Percentiles rank a stretch among this genome's conserved stretches.
Evolutionary conservation across 129 eudicot species (phyloP).

Genomic region (Pittosporum tobira): DNA sequence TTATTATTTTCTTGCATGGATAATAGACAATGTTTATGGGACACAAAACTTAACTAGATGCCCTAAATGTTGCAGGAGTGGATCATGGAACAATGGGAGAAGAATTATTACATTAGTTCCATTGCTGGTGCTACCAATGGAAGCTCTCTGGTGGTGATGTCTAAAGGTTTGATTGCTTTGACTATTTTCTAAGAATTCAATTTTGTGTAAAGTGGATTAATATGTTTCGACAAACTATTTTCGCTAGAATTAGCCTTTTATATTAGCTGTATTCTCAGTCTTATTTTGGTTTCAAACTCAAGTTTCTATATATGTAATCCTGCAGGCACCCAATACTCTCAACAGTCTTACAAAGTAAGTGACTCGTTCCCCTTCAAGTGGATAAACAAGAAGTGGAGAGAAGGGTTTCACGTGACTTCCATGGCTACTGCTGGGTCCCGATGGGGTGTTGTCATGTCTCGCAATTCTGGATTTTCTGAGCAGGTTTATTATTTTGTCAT

Average conservation of each 20-base stretch:
- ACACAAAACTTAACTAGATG: background rate
- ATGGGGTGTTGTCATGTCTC: conserved; percentile 90
- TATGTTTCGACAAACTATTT: too few relatives aligned
- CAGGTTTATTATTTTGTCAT: conserved; percentile 52
- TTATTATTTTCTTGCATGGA: background rate
- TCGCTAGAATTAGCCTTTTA: too few relatives aligned
- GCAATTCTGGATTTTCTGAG: conserved; percentile 70
- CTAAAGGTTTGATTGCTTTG: conserved; percentile 49
- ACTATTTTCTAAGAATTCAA: background rate
- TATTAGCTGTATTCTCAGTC: too few relatives aligned
- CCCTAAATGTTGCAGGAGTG: conserved; percentile 45
- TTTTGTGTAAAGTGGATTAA: too few relatives aligned
- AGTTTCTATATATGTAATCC: too few relatives aligned
- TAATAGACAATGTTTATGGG: background rate
- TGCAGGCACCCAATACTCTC: conserved; percentile 63
- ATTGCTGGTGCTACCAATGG: conserved; percentile 79
- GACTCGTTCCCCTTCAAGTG: conserved; percentile 84
- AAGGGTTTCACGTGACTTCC: conserved; percentile 80
- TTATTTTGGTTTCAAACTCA: too few relatives aligned
- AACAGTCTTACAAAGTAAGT: conserved; percentile 81
- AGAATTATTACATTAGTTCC: conserved; percentile 64
- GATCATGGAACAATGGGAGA: conserved; percentile 97
- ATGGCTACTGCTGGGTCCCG: conserved; percentile 82
- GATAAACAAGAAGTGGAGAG: conserved; percentile 86
- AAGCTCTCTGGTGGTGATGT: conserved; percentile 83